These are phyloP conservation scores for Phytopythium delawarense DNA, from an alignment of 352 stramenopile genomes.

Conservation along the genomic window DNA sequence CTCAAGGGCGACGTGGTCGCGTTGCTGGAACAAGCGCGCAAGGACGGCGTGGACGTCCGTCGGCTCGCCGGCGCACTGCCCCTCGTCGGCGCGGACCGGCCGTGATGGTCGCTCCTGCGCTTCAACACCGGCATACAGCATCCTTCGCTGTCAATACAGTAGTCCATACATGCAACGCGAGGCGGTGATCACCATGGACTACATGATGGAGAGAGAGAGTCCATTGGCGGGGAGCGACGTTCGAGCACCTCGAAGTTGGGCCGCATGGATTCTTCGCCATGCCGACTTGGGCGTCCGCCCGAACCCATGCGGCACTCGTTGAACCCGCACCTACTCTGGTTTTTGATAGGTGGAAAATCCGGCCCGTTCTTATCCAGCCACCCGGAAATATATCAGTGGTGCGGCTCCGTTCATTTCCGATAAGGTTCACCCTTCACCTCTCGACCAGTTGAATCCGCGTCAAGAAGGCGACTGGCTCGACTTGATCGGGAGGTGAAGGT, in stretches of 20 bases:
- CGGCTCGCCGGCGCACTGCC: conserved; percentile 38
- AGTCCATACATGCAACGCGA: too few species aligned
- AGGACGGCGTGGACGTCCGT: conserved; percentile 60
- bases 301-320: too few species aligned
- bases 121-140: background rate
- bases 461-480: background rate
- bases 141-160: too few species aligned
- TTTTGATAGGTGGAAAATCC: background rate
- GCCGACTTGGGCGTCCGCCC: too few species aligned
- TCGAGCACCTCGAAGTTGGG: too few species aligned
- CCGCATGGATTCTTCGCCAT: too few species aligned
- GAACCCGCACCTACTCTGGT: too few species aligned
- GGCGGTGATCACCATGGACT: too few species aligned
- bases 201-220: too few species aligned
- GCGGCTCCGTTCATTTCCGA: background rate
- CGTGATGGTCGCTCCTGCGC: background rate
- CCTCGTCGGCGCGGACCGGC: conserved; percentile 3
- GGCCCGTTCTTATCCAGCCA: background rate
- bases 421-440: background rate
- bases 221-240: too few species aligned
- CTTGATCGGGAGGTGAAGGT: background rate
- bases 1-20: conserved; percentile 60
- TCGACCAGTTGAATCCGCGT: too few species aligned
- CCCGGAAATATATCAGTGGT: conserved; percentile 2
- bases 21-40: conserved; percentile 67